Conservation (phyloP, 257 asterid species). For the Jasminum sambac region DNA sequence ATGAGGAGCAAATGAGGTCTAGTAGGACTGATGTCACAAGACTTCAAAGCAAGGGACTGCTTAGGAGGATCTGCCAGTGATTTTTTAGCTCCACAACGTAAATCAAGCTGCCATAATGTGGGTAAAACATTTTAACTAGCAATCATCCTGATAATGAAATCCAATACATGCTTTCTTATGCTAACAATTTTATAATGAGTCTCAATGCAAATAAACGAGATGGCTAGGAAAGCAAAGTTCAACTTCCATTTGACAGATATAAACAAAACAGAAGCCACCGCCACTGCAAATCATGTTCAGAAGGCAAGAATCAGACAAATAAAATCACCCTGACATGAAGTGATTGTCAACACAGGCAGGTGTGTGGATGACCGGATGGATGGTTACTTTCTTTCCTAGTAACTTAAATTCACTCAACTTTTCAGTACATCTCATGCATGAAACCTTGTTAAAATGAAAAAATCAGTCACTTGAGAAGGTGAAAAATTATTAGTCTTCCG, state of each 20-base stretch:
- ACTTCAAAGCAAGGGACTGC: conserved; percentile 75
- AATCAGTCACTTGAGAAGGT: neutral
- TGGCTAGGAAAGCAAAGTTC: neutral
- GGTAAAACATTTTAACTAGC: neutral
- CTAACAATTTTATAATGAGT: neutral
- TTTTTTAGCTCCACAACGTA: conserved; percentile 85
- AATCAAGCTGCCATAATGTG: conserved; percentile 70
- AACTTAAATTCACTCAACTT: neutral
- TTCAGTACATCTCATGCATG: neutral
- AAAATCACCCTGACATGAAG: neutral
- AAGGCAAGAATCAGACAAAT: neutral
- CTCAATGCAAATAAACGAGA: neutral
- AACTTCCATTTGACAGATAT: neutral
- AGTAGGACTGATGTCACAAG: conserved; percentile 83
- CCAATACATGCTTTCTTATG: neutral
- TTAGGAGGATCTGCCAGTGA: conserved; percentile 86
- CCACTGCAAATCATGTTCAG: neutral
- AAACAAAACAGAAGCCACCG: neutral
- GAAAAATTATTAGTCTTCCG: neutral
- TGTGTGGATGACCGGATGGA: neutral
- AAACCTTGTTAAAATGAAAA: neutral
- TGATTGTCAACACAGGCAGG: neutral
- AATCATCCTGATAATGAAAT: neutral
- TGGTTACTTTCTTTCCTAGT: neutral
- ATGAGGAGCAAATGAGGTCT: conserved; percentile 98